Base-by-base conservation (phyloP, 768 basidiomycete genomes). In the Mycena polygramma region DNA sequence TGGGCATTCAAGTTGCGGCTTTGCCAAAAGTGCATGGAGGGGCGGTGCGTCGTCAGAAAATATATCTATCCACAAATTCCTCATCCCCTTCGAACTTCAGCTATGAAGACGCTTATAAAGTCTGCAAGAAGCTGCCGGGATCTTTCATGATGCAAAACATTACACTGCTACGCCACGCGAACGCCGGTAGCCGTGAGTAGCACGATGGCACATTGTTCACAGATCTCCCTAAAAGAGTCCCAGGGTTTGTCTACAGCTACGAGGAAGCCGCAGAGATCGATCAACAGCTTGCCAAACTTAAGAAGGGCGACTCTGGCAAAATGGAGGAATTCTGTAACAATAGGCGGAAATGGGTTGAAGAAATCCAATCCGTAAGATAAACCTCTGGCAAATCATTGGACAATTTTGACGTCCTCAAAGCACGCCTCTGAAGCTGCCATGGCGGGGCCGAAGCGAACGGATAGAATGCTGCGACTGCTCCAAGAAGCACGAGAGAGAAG, bases 1-100 rank as follows among this genome's bases (percentile, higher is more conserved):
- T 76, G 75, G 75, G 66, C 68, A 5, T 74, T 74, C 48, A 70
- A 66, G 36, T 45, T 68, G 19, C 72, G 74, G 37, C 62, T 54
- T 36, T 77, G 77, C 41, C 39, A 49, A 13, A 58, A 63, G 7
- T 77, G 76, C 64, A 53, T 65, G 30, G 46, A 26, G 11, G 61
- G 60, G n/a, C 65, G 63, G 76, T 75, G 9, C 30, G 73, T 69
- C 6, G 24, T 57, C 30, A 35, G 2, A 11, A 36, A 7, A 20
- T 49, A n/a, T 49, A 5, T 49, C 6, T 53, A 53, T n/a, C n/a
- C 20, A 22, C n/a, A 24, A 8, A 43, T 20, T 11, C 0, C 10
- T 39, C 57, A 58, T n/a, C n/a, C n/a, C n/a, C 37, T 59, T 60
- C 22, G 22, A 7, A 19, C n/a, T 43, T 20, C 37, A 67, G 70